phyloP scores from a whole-genome alignment of 768 basidiomycete species.

The Amanita muscaria region DNA sequence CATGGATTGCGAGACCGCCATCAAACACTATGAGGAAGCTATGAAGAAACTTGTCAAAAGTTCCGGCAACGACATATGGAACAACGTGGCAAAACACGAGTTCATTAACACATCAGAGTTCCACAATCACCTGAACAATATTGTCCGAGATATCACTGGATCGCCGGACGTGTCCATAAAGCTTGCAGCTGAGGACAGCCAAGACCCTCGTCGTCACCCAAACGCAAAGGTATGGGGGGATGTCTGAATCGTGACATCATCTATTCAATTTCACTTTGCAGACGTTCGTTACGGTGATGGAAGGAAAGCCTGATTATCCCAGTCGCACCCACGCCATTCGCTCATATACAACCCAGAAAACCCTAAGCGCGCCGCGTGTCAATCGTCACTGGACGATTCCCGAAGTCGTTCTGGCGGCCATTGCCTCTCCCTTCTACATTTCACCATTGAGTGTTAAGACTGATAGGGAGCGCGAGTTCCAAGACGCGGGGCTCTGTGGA shows the following conservation, averaged over 20 bases:
- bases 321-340: slow-evolving; percentile 16
- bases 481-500: slow-evolving; percentile 18
- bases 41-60: slow-evolving; percentile 11
- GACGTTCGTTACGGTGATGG: slow-evolving; percentile 18
- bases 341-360: slow-evolving; percentile 14
- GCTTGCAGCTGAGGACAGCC: background rate
- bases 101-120: slow-evolving; percentile 5
- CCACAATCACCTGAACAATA: background rate
- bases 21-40: slow-evolving; percentile 17
- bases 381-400: slow-evolving; percentile 16
- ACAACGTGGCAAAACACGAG: slow-evolving; percentile 10
- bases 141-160: background rate
- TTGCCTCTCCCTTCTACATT: slow-evolving; percentile 15
- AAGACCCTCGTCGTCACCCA: slow-evolving; percentile 6
- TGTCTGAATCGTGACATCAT: background rate
- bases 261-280: background rate
- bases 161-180: slow-evolving; percentile 8
- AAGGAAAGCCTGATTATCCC: slow-evolving; percentile 16
- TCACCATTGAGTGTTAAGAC: slow-evolving; percentile 10
- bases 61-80: slow-evolving; percentile 13
- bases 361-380: background rate
- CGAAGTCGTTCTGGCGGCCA: slow-evolving; percentile 15
- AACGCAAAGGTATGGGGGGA: slow-evolving; percentile 7
- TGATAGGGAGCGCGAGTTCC: slow-evolving; percentile 12
- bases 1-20: slow-evolving; percentile 19